Percentiles rank a stretch among this genome's conserved stretches.
Conservation (phyloP, 176 grass and related monocot genomes). For the Raddia guianensis region DNA sequence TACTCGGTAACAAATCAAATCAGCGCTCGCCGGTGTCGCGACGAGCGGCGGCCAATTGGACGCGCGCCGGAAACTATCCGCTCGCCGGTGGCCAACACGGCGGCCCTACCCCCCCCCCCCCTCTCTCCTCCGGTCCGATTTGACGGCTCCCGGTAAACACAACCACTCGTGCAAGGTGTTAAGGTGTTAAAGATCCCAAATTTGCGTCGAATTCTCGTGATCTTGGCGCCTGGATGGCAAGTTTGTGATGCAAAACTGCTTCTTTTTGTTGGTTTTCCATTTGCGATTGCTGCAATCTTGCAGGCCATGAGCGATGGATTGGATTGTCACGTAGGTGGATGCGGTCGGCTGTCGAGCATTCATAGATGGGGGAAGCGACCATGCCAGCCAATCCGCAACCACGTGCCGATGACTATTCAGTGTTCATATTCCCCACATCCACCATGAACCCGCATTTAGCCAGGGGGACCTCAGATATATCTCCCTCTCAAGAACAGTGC, state of each 20-base stretch:
- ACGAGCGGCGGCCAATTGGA: conserved; percentile 32
- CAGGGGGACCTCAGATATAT: conserved; percentile 33
- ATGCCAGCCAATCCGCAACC: conserved; percentile 37
- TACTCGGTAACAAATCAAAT: neutral
- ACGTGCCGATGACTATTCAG: neutral
- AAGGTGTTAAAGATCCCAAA: neutral
- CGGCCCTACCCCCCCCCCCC: neutral
- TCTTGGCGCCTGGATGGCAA: neutral
- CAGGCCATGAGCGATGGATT: neutral
- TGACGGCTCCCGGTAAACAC: neutral
- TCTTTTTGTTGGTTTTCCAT: neutral
- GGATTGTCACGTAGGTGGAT: neutral
- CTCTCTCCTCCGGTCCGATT: conserved; percentile 18
- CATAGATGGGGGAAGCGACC: neutral
- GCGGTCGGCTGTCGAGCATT: neutral
- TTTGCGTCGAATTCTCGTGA: neutral
- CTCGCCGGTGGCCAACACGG: conserved; percentile 38
- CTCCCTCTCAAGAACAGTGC: neutral
- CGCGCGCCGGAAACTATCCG: conserved; percentile 36
- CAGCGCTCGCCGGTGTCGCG: neutral
- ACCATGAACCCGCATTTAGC: neutral
- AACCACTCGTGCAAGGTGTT: neutral
- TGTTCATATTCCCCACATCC: neutral
- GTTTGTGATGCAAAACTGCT: neutral
- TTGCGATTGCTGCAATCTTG: neutral